These are phyloP conservation scores for Aspergillus nomiae DNA, from an alignment of 2,329 filamentous ascomycete species.

Conservation along the genomic window DNA sequence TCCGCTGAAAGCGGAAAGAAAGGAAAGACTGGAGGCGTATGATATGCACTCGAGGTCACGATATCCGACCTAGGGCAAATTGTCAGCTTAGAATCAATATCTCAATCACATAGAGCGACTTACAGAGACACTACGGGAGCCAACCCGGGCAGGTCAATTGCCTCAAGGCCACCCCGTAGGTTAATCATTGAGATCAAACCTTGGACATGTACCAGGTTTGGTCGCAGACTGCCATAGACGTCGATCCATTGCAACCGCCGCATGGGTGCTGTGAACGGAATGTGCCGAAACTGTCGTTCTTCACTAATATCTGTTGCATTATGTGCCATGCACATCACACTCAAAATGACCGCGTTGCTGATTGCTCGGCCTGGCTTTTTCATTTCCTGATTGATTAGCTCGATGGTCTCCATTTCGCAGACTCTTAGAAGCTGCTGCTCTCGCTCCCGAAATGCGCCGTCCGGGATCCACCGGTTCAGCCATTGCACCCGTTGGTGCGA, in stretches of 20 bases:
- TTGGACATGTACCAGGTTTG: constrained; percentile 38
- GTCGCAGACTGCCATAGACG: constrained; percentile 36
- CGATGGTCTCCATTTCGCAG: constrained; percentile 37
- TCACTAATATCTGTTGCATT: constrained; percentile 28
- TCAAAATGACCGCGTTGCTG: constrained; percentile 38
- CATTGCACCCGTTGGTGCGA: constrained; percentile 36
- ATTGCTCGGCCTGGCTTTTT: constrained; percentile 31
- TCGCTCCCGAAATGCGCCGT: constrained; percentile 20
- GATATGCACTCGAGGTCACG: constrained; percentile 28
- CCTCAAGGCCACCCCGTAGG: constrained; percentile 38
- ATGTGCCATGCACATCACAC: constrained; percentile 39
- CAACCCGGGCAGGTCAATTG: constrained; percentile 39
- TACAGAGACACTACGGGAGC: constrained; percentile 43
- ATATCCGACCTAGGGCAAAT: constrained; percentile 28
- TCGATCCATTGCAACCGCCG: constrained; percentile 40
- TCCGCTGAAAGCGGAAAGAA: constrained; percentile 28
- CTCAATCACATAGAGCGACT: constrained; percentile 10
- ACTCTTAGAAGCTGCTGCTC: constrained; percentile 28
- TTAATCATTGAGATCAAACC: constrained; percentile 39
- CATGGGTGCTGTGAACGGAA: constrained; percentile 38
- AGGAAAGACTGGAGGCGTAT: constrained; percentile 26
- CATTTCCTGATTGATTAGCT: constrained; percentile 38
- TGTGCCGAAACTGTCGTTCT: constrained; percentile 13
- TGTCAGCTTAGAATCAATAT: neutral
- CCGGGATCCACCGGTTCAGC: constrained; percentile 27